Base-by-base conservation (phyloP, 2,329 filamentous ascomycete species). In the Chaetomium strumarium region DNA sequence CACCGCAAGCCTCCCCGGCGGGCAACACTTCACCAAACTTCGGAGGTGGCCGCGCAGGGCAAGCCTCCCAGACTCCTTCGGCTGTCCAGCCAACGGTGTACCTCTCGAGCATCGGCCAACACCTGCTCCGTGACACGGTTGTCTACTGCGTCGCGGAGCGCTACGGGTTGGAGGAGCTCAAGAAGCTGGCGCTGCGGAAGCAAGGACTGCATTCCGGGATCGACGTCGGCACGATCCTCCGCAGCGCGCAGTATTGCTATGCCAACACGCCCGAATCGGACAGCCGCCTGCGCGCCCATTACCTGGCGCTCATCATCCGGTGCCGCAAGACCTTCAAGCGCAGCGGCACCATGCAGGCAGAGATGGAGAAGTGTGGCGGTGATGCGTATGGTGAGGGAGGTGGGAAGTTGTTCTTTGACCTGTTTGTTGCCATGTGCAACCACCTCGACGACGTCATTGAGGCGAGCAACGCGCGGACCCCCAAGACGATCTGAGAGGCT, bases 341-440 rank as follows among this genome's bases (percentile, higher is more conserved):
- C 74, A 96, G 90, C 77, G 91, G 91, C 74, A 96, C 91, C 72
- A 95, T 96, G 90, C 91, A 96, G 81, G 86, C 88, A 76, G 91
- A 96, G 78, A 96, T 97, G 91, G 89, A 96, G 78, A 84, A 84
- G 72, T 90, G 91, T 70, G 90, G 75, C 62, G 65, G 66, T 60
- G 66, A 79, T 49, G 59, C 58, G 53, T 64, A 63, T 58, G 62
- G 62, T 57, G 59, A 62, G 44, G 62, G 60, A 53, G 60, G 62
- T 66, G 80, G 83, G 74, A 91, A 91, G 79, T 80, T 96, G 75
- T 96, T 93, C 80, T 97, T 97, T 76, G 91, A 96, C 79, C 78
- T 97, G 72, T 97, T 96, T 72, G 91, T 96, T 69, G 91, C 91
- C 66, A 88, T 96, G 86, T 95, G 90, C 79, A 96, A 96, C 75